These are phyloP conservation scores for Ophiostoma piceae DNA, from an alignment of 2,329 filamentous ascomycete species.

Conservation along the genomic window DNA sequence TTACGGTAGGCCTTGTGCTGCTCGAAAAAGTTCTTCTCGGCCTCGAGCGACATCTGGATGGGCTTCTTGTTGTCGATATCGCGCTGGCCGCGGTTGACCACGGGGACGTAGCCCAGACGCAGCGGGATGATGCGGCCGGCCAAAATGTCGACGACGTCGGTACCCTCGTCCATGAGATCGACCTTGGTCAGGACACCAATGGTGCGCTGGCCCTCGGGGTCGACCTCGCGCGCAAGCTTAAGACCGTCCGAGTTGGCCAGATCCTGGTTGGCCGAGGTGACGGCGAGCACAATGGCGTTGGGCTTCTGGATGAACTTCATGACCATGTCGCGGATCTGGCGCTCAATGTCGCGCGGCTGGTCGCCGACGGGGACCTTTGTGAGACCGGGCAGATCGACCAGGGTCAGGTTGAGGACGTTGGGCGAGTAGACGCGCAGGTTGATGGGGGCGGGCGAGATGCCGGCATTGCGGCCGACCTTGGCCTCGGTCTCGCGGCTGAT, in stretches of 20 bases:
- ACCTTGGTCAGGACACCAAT: slow-evolving; percentile 95
- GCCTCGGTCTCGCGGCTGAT: slow-evolving; percentile 74
- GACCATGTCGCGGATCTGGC: slow-evolving; percentile 93
- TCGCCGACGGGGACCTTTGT: slow-evolving; percentile 99
- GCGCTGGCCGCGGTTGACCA: slow-evolving; percentile 94
- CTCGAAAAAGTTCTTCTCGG: slow-evolving; percentile 96
- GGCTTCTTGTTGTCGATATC: slow-evolving; percentile 98
- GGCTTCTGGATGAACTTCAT: slow-evolving; percentile 98
- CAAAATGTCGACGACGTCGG: slow-evolving; percentile 94
- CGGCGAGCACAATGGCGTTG: slow-evolving; percentile 94
- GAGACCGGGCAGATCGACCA: slow-evolving; percentile 91
- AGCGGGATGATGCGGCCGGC: slow-evolving; percentile 95
- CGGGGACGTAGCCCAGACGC: slow-evolving; percentile 85
- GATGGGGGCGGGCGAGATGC: slow-evolving; percentile 94
- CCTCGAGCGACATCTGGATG: slow-evolving; percentile 83
- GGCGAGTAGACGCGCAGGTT: slow-evolving; percentile 98
- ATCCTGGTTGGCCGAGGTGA: slow-evolving; percentile 96
- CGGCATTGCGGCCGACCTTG: slow-evolving; percentile 81
- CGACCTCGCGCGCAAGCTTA: slow-evolving; percentile 94
- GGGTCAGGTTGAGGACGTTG: slow-evolving; percentile 88
- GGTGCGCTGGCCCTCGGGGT: slow-evolving; percentile 86
- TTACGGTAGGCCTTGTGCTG: slow-evolving; percentile 98
- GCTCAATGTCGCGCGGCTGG: slow-evolving; percentile 95
- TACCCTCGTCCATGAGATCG: slow-evolving; percentile 97
- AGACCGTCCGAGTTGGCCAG: slow-evolving; percentile 97